Evolutionary conservation across 352 stramenopile genomes (phyloP), one percentile per base, ranked within the genome.

Genomic region (Discostella stelligera): DNA sequence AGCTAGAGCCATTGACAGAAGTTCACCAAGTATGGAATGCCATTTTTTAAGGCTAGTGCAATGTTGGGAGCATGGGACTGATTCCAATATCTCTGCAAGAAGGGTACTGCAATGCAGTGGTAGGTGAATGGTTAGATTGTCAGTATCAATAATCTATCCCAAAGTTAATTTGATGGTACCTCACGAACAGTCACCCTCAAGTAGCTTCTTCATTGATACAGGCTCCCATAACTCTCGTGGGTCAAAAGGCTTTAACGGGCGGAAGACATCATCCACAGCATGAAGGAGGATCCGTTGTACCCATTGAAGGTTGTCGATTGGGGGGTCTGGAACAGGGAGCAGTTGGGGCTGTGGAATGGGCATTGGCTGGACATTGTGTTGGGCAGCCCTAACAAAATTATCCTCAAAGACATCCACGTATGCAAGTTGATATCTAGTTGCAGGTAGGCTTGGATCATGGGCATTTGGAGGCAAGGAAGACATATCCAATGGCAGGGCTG

Each of bases 191-290:
- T 90, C 74, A 1, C 79, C 71, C 21, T 81, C 59, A 21, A 37
- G 18, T 6, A 89, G 44, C 50, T 88, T 89, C 49, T 89, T 89
- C 13, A 83, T 9, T 13, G 83, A 89, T 0, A 77, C 71, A n/a
- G 72, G 83, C 20, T 86, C 66, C 16, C 74, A 58, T 0, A 66
- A 46, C 23, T 64, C 58, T 6, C 41, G 25, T 20, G 11, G 41
- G 59, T 84, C 77, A 11, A 0, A n/a, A 10, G n/a, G 0, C 0
- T 58, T 9, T 0, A 83, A n/a, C n/a, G n/a, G n/a, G n/a, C n/a
- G n/a, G n/a, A n/a, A n/a, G n/a, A n/a, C n/a, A n/a, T n/a, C n/a
- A 1, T 89, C 67, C 7, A 89, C 64, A 8, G 65, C 46, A 56
- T 79, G 50, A 0, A 85, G n/a, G 0, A 82, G 50, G 32, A 54